These are phyloP conservation scores for Cyberlindnera mississippiensis DNA, from an alignment of 805 yeast genomes.

Conservation along the genomic window DNA sequence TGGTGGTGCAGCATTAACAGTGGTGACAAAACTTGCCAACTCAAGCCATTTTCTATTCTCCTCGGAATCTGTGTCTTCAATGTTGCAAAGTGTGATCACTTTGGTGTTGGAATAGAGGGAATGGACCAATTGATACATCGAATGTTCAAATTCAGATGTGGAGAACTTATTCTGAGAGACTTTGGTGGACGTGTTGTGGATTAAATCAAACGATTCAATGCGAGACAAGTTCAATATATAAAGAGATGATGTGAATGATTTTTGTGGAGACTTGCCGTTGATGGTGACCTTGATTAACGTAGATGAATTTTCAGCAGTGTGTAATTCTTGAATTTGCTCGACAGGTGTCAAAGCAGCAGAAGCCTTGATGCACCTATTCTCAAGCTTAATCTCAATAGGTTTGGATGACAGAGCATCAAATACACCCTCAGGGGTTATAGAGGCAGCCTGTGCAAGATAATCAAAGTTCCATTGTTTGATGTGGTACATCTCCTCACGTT, in stretches of 20 bases:
- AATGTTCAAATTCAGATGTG: slow-evolving; percentile 15
- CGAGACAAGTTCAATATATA: slow-evolving; percentile 15
- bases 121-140: slow-evolving; percentile 22
- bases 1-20: slow-evolving; percentile 13
- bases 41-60: slow-evolving; percentile 19
- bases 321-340: not conserved
- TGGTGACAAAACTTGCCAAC: slow-evolving; percentile 10
- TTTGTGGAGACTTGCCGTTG: slow-evolving; percentile 6
- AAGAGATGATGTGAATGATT: slow-evolving; percentile 10
- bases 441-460: slow-evolving; percentile 9
- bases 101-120: slow-evolving; percentile 32
- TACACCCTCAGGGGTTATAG: slow-evolving; percentile 14
- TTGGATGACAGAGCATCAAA: slow-evolving; percentile 7
- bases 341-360: not conserved
- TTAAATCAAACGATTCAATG: slow-evolving; percentile 12
- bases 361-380: slow-evolving; percentile 12
- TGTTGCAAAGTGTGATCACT: slow-evolving; percentile 32
- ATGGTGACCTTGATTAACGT: slow-evolving; percentile 12
- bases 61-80: slow-evolving; percentile 21
- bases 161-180: slow-evolving; percentile 12
- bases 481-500: slow-evolving; percentile 9
- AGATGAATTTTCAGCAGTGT: slow-evolving; percentile 8
- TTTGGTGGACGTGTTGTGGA: slow-evolving; percentile 12
- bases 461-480: slow-evolving; percentile 15
- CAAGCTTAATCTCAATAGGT: slow-evolving; percentile 11